phyloP scores from a whole-genome alignment of 352 stramenopile species.

The Globisporangium uncinulatum region DNA sequence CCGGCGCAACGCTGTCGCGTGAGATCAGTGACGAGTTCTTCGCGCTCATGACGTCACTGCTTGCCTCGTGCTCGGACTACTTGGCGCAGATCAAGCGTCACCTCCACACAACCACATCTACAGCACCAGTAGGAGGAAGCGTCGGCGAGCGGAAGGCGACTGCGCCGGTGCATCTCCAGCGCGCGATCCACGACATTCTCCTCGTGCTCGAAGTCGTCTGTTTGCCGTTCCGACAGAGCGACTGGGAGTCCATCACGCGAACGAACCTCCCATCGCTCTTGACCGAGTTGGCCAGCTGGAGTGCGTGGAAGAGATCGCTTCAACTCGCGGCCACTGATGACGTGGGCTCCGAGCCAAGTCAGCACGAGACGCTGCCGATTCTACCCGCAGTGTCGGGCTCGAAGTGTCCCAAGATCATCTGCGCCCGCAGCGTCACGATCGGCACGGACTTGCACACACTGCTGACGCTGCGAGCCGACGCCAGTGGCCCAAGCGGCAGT shows the following conservation, averaged over 20 bases:
- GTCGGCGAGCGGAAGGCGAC: constrained; percentile 13
- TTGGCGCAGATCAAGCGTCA: constrained; percentile 33
- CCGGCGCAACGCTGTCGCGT: constrained; percentile 32
- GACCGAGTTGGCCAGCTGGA: constrained; percentile 71
- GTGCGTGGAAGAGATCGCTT: constrained; percentile 64
- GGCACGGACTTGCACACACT: constrained; percentile 63
- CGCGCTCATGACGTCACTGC: constrained; percentile 41
- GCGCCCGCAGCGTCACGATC: constrained; percentile 49
- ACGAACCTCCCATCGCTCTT: constrained; percentile 61
- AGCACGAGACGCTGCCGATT: constrained; percentile 40
- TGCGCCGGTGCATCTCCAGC: constrained; percentile 26
- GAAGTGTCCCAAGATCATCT: constrained; percentile 69
- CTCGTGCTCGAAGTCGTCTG: constrained; percentile 74
- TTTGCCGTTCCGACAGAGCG: constrained; percentile 55
- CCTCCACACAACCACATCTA: constrained; percentile 14
- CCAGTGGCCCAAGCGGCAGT: neutral
- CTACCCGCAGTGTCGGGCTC: constrained; percentile 45
- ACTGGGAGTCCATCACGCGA: constrained; percentile 56
- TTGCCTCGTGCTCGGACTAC: constrained; percentile 35
- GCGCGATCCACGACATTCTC: constrained; percentile 61
- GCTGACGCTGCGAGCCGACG: constrained; percentile 30
- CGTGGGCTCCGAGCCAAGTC: constrained; percentile 19
- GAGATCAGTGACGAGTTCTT: constrained; percentile 67
- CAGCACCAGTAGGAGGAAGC: constrained; percentile 14
- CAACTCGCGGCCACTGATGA: constrained; percentile 46